Percentiles rank a stretch among this genome's conserved stretches.
These are phyloP conservation scores for Teunomyces pallodes DNA, from an alignment of 805 yeast genomes.

Conservation along the genomic window DNA sequence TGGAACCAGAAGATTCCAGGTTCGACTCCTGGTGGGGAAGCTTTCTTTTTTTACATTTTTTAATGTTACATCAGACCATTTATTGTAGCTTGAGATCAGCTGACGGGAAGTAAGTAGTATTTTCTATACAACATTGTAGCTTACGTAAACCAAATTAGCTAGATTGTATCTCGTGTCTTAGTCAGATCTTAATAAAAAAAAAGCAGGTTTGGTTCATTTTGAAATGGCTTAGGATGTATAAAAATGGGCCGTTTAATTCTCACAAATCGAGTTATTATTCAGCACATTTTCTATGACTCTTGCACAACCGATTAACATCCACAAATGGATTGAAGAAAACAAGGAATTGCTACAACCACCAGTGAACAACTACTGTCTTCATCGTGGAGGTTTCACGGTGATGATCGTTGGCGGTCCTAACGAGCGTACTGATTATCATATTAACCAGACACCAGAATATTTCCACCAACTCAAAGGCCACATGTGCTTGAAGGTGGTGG, in stretches of 20 bases:
- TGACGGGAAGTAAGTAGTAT: too few species aligned
- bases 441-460: slow-evolving; percentile 93
- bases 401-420: slow-evolving; percentile 98
- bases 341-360: slow-evolving; percentile 80
- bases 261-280: not conserved
- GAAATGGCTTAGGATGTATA: not conserved
- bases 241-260: not conserved
- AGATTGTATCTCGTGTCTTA: too few species aligned
- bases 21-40: slow-evolving; percentile 54
- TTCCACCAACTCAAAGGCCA: slow-evolving; percentile 84
- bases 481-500: slow-evolving; percentile 80
- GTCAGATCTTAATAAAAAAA: too few species aligned
- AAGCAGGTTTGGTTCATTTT: not conserved
- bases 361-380: slow-evolving; percentile 86
- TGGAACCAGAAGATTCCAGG: slow-evolving; percentile 52
- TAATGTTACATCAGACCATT: not conserved
- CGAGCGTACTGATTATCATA: slow-evolving; percentile 88
- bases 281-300: slow-evolving; percentile 36
- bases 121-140: too few species aligned
- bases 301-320: slow-evolving; percentile 69
- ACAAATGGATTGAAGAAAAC: slow-evolving; percentile 79
- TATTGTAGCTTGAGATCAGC: not conserved
- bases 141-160: too few species aligned
- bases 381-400: slow-evolving; percentile 88
- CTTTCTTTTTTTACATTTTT: slow-evolving; percentile 21